Evolutionary conservation across 2,329 filamentous ascomycete genomes (phyloP), one percentile per base, ranked within the genome.

Genomic region (Sporothrix pallida): DNA sequence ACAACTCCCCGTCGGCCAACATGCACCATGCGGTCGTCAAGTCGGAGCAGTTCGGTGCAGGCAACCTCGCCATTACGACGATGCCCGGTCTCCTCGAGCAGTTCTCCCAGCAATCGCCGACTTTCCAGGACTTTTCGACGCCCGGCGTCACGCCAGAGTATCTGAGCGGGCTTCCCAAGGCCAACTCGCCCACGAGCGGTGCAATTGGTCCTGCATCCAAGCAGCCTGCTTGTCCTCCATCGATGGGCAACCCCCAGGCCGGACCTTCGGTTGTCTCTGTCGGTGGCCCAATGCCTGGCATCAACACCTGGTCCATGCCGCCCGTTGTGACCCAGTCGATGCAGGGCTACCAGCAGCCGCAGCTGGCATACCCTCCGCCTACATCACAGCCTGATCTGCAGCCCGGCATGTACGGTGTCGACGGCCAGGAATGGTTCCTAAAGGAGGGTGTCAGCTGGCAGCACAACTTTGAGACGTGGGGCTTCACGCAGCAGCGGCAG

Each of bases 401-500:
- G 48, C 46, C 67, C 15, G 80, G 81, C 3, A 68, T 80, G 7
- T 84, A 83, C 62, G 80, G 81, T 6, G 80, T 89, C 62, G 87
- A 88, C 74, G 84, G 84, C 9, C 85, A 87, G 75, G 86, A 89
- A 54, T 90, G 87, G 86, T 87, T 88, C 76, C 79, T 89, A 23
- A 88, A 84, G 71, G 88, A 89, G 74, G 85, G 87, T 20, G 87
- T 86, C 37, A 86, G 83, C 74, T 89, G 87, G 87, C 87, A 89
- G 74, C 86, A 88, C 72, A 85, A 87, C 74, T 89, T 89, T 77
- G 84, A 88, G 72, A 80, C 83, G 2, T 89, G 87, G 87, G 84
- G 83, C 48, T 79, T 84, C 72, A 79, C 23, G 1, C 72, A 52
- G n/a, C 74, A 73, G 52, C 69, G 60, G 4, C 60, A 50, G 23